Evolutionary conservation across 192 early-diverging fungal species (phyloP), one percentile per base, ranked within the genome.

Genomic region (Gigaspora rosea): DNA sequence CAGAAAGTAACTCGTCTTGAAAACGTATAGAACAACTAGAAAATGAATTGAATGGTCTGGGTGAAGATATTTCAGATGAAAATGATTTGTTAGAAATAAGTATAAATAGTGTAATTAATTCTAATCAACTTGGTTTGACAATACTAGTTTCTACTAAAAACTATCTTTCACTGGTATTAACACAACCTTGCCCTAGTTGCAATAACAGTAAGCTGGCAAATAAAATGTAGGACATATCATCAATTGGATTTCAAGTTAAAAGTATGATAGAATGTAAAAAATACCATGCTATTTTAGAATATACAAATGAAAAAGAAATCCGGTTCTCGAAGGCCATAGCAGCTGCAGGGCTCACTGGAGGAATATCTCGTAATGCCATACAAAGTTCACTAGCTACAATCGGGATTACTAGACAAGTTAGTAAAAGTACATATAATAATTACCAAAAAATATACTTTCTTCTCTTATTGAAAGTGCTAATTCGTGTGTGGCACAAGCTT

Each of bases 391-490:
- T 67, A 7, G 64, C 46, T 7, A 47, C 3, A 67, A 67, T 67
- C 36, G 46, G 36, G 16, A 35, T 67, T 36, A 67, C n/a, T 8
- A 67, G 18, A 7, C 64, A 67, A 67, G 12, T 10, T 41, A 67
- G 2, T 20, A 7, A 67, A 67, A 67, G 36, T 67, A 41, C 46
- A 36, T 67, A 35, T 67, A 16, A 67, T 48, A 67, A 67, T 35
- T 67, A 67, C 36, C 46, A 67, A 67, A 41, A 6, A 10, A 8
- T 10, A 4, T 36, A 36, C 32, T 67, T 2, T 67, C 27, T 3
- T n/a, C 64, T 48, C 27, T 65, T 65, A 33, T 65, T 16, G 63
- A 65, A 33, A 35, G 8, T 65, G 35, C 16, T 16, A 65, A 65
- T 0, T 18, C 35, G 7, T 41, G 20, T 48, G 18, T 15, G 18